These are phyloP conservation scores for Starmerella roubikii DNA, from an alignment of 805 yeast genomes.

Conservation along the genomic window DNA sequence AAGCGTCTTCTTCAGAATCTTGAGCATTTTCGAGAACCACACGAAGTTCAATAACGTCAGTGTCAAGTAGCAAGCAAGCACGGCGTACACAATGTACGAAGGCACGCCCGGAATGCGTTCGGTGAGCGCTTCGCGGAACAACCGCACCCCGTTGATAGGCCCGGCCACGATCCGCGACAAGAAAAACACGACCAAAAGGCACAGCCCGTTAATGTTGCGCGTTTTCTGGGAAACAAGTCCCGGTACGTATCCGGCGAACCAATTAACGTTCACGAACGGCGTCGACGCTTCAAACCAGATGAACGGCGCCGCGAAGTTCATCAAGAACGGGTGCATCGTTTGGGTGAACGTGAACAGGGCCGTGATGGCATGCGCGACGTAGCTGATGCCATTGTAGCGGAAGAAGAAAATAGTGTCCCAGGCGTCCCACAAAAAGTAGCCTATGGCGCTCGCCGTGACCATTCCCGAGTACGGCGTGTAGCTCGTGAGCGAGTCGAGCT, in stretches of 20 bases:
- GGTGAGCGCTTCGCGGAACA: constrained; percentile 26
- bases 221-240: constrained; percentile 44
- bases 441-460: constrained; percentile 56
- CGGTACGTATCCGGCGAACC: constrained; percentile 76
- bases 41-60: constrained; percentile 56
- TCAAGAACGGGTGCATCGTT: constrained; percentile 58
- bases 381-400: constrained; percentile 65
- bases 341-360: constrained; percentile 60
- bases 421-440: constrained; percentile 88
- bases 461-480: constrained; percentile 64
- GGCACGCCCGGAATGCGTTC: constrained; percentile 30
- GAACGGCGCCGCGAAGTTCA: constrained; percentile 72
- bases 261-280: constrained; percentile 87
- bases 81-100: constrained; percentile 33
- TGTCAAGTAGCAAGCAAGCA: constrained; percentile 45
- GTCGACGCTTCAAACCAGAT: constrained; percentile 78
- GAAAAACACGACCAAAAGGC: constrained; percentile 59
- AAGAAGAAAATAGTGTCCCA: constrained; percentile 51
- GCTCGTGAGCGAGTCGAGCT: constrained; percentile 49
- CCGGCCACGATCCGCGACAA: constrained; percentile 78
- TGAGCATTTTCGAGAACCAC: constrained; percentile 85
- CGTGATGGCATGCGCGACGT: constrained; percentile 69
- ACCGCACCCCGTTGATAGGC: constrained; percentile 45
- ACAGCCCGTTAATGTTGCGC: constrained; percentile 55
- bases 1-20: constrained; percentile 44